phyloP scores from a whole-genome alignment of 1,284 basidiomycete genomes.

The Cutaneotrichosporon cyanovorans region DNA sequence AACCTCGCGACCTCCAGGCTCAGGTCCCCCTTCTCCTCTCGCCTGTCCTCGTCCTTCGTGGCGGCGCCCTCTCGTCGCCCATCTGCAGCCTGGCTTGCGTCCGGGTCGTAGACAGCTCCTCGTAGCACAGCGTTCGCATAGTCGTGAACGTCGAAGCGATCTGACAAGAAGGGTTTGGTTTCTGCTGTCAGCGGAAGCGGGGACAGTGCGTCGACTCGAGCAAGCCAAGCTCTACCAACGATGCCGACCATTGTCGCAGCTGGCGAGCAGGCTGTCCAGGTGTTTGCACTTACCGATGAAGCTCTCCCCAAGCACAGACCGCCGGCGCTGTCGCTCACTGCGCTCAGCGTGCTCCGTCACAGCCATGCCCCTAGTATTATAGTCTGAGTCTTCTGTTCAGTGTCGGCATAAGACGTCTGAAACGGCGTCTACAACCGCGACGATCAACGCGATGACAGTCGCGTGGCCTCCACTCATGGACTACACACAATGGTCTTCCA shows the following conservation, averaged over 20 bases:
- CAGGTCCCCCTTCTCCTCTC: slow-evolving; percentile 63
- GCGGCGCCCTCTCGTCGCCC: slow-evolving; percentile 1
- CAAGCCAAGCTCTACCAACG: too few relatives aligned
- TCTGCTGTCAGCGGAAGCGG: slow-evolving; percentile 27
- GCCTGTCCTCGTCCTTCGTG: not conserved
- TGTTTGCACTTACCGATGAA: slow-evolving; percentile 12
- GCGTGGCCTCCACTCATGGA: too few relatives aligned
- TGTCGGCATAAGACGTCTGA: too few relatives aligned
- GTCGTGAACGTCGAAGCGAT: slow-evolving; percentile 72
- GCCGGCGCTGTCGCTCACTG: slow-evolving; percentile 2
- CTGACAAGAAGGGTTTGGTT: slow-evolving; percentile 43
- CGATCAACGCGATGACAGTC: too few relatives aligned
- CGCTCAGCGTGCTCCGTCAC: slow-evolving; percentile 3
- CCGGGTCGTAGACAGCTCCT: slow-evolving; percentile 61
- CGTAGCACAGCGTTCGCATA: slow-evolving; percentile 82
- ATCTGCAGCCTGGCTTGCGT: slow-evolving; percentile 6
- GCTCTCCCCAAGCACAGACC: slow-evolving; percentile 10
- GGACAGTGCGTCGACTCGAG: too few relatives aligned
- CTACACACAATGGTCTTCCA: too few relatives aligned
- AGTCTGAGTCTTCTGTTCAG: too few relatives aligned
- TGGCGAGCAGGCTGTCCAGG: too few relatives aligned
- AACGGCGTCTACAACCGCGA: too few relatives aligned
- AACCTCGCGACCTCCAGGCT: slow-evolving; percentile 76
- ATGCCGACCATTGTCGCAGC: too few relatives aligned
- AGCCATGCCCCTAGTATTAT: too few relatives aligned